Evolutionary conservation across 331 rosid species (phyloP).

Genomic region (Quercus tomentella): DNA sequence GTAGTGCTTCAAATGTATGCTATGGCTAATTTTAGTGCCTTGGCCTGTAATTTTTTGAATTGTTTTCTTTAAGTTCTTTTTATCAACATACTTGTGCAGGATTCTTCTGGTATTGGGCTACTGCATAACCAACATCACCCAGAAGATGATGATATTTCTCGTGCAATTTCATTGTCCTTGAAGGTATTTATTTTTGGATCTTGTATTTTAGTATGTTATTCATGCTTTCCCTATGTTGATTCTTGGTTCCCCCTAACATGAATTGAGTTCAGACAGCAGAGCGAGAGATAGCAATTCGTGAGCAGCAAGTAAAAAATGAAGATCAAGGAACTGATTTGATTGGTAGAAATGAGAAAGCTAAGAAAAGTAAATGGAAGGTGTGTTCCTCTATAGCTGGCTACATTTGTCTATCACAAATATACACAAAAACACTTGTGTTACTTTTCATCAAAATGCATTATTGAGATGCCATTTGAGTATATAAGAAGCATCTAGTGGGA

Average conservation of each 20-base stretch:
- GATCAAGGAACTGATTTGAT: slow-evolving; percentile 18
- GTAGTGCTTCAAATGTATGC: slow-evolving; percentile 30
- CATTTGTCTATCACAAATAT: not conserved
- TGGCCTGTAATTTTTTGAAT: slow-evolving; percentile 6
- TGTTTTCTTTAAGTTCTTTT: not conserved
- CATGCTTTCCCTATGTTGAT: slow-evolving; percentile 22
- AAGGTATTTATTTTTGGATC: slow-evolving; percentile 37
- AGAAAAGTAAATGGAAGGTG: slow-evolving; percentile 41
- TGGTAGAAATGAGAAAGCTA: slow-evolving; percentile 22
- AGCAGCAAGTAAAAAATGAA: slow-evolving; percentile 21
- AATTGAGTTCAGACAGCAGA: slow-evolving; percentile 57
- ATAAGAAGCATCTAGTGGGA: not conserved
- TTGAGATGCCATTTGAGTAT: not conserved
- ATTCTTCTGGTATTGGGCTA: slow-evolving; percentile 27
- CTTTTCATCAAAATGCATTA: slow-evolving; percentile 6
- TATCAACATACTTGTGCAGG: slow-evolving; percentile 34
- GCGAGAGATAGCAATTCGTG: slow-evolving; percentile 52
- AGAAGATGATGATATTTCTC: slow-evolving; percentile 69
- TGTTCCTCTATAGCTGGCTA: slow-evolving; percentile 5
- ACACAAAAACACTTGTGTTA: not conserved
- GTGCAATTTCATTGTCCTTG: slow-evolving; percentile 69
- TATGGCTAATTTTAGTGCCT: slow-evolving; percentile 6
- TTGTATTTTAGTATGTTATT: not conserved
- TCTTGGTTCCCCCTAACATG: slow-evolving; percentile 23
- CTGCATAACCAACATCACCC: slow-evolving; percentile 29